Conservation (phyloP, 2,329 filamentous ascomycete genomes). For the Alternaria incomplexa region DNA sequence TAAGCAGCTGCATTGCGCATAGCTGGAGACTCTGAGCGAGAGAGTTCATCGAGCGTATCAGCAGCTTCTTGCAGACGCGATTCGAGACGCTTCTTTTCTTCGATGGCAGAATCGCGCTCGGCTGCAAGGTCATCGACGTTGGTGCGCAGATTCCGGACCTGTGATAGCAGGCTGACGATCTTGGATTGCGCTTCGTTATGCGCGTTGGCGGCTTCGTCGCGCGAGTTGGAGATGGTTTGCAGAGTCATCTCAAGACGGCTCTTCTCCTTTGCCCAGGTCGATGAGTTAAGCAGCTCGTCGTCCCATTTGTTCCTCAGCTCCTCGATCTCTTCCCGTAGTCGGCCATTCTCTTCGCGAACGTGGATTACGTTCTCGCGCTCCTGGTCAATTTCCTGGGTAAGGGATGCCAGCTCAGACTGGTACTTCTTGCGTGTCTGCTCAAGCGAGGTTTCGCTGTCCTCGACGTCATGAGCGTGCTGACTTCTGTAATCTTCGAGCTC, state of each 20-base stretch:
- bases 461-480: slow-evolving; percentile 92
- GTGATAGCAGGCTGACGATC: slow-evolving; percentile 86
- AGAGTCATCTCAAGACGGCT: slow-evolving; percentile 87
- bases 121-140: slow-evolving; percentile 84
- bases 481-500: slow-evolving; percentile 97
- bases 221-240: slow-evolving; percentile 85
- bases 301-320: slow-evolving; percentile 97
- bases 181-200: slow-evolving; percentile 96
- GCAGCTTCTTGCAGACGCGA: slow-evolving; percentile 85
- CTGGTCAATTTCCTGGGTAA: slow-evolving; percentile 91
- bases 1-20: slow-evolving; percentile 88
- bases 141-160: slow-evolving; percentile 82
- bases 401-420: slow-evolving; percentile 85
- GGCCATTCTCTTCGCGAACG: slow-evolving; percentile 81
- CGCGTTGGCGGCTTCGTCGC: slow-evolving; percentile 89
- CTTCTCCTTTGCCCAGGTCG: slow-evolving; percentile 98
- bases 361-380: slow-evolving; percentile 89
- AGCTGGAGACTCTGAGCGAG: slow-evolving; percentile 82
- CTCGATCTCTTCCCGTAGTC: slow-evolving; percentile 93
- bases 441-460: slow-evolving; percentile 94
- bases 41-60: slow-evolving; percentile 84
- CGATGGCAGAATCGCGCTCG: slow-evolving; percentile 81
- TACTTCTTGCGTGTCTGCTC: slow-evolving; percentile 99
- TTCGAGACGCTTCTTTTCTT: slow-evolving; percentile 91
- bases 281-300: slow-evolving; percentile 95